Evolutionary conservation across 768 basidiomycete genomes (phyloP).

Genomic region (Boletus edulis): DNA sequence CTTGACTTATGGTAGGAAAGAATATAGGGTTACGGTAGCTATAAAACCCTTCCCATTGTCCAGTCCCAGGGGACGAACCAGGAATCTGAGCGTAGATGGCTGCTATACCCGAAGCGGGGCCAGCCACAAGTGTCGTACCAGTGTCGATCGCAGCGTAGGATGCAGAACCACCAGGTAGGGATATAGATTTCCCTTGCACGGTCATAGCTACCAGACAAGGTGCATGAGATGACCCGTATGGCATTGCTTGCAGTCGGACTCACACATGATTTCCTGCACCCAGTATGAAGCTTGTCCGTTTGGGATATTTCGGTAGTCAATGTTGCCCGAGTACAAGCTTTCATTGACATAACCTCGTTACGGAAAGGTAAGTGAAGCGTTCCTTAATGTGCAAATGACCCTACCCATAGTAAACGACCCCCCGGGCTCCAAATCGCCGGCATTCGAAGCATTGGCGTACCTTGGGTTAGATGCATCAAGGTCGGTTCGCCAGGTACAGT

Average conservation of each 20-base stretch:
- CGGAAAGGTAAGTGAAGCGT: neutral
- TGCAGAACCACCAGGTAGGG: constrained; percentile 35
- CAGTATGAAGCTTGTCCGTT: constrained; percentile 41
- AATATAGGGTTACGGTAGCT: constrained; percentile 33
- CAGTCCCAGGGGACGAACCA: constrained; percentile 38
- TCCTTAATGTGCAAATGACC: neutral
- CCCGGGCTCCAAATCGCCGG: constrained; percentile 54
- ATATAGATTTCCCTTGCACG: constrained; percentile 33
- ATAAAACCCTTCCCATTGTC: constrained; percentile 45
- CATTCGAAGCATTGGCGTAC: constrained; percentile 40
- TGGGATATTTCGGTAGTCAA: constrained; percentile 49
- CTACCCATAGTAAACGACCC: constrained; percentile 73
- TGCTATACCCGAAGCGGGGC: constrained; percentile 38
- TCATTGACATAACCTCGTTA: constrained; percentile 55
- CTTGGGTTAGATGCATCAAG: constrained; percentile 22
- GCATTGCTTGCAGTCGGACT: neutral
- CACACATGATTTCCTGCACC: constrained; percentile 37
- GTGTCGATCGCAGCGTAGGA: constrained; percentile 52
- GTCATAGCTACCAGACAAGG: constrained; percentile 26
- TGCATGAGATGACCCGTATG: neutral
- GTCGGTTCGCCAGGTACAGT: neutral
- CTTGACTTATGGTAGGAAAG: neutral
- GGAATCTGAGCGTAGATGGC: constrained; percentile 48
- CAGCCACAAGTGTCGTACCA: constrained; percentile 60
- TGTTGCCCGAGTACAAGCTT: constrained; percentile 44